These are phyloP conservation scores for Globisporangium nodosum DNA, from an alignment of 352 stramenopile species.

Conservation along the genomic window DNA sequence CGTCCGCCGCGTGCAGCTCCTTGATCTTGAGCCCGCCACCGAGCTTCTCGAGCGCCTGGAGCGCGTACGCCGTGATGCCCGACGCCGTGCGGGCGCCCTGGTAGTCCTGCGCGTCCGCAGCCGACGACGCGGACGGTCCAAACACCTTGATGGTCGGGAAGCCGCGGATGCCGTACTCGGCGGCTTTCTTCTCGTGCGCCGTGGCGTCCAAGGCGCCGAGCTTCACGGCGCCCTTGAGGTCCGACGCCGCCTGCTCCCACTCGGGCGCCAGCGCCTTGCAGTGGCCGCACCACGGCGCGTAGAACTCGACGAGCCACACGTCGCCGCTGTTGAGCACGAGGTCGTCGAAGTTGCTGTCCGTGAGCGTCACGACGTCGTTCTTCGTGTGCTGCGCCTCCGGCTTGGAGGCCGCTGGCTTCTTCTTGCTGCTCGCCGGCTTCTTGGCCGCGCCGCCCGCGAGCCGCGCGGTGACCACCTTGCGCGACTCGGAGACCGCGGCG, in stretches of 20 bases:
- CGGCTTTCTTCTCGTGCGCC: constrained; percentile 85
- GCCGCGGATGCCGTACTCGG: constrained; percentile 86
- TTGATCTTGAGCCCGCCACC: constrained; percentile 75
- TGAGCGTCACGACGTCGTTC: constrained; percentile 84
- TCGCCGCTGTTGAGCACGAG: constrained; percentile 88
- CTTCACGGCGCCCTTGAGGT: constrained; percentile 86
- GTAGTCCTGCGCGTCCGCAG: constrained; percentile 76
- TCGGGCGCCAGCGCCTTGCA: constrained; percentile 90
- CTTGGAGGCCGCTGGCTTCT: constrained; percentile 24
- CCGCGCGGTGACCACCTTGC: constrained; percentile 76
- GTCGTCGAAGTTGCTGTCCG: constrained; percentile 89
- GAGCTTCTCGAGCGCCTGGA: constrained; percentile 64
- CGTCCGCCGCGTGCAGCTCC: constrained; percentile 59
- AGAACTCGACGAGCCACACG: constrained; percentile 91
- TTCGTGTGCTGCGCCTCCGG: constrained; percentile 27
- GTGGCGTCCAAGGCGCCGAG: constrained; percentile 91
- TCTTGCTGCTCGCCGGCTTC: constrained; percentile 37
- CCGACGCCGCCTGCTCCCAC: constrained; percentile 87
- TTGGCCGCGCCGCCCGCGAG: constrained; percentile 54
- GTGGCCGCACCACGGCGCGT: constrained; percentile 91
- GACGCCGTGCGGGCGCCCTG: constrained; percentile 79
- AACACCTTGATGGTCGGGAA: constrained; percentile 97
- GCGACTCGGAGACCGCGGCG: constrained; percentile 61
- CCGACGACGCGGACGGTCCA: constrained; percentile 49
- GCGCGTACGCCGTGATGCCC: constrained; percentile 75